phyloP scores from a whole-genome alignment of 768 basidiomycete species.

The Hygrophorus pudorinus region DNA sequence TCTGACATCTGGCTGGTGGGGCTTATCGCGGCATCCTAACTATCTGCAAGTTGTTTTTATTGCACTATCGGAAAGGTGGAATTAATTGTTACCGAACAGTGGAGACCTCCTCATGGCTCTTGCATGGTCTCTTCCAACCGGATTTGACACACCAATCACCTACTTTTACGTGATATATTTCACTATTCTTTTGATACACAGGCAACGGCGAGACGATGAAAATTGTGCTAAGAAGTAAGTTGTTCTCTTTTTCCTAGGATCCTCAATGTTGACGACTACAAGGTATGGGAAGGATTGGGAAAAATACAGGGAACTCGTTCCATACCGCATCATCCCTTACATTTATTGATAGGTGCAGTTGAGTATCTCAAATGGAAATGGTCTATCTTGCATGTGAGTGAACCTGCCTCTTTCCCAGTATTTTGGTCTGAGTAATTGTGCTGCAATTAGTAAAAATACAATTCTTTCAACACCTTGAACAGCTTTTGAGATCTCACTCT shows the following conservation, averaged over 20 bases:
- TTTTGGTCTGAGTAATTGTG: no score
- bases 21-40: slow-evolving; percentile 85
- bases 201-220: slow-evolving; percentile 88
- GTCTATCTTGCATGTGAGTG: no score
- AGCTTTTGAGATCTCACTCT: no score
- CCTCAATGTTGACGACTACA: neutral
- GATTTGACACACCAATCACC: slow-evolving; percentile 86
- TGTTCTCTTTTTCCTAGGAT: neutral
- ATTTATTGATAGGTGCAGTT: slow-evolving; percentile 33
- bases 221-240: slow-evolving; percentile 80
- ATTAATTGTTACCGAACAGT: slow-evolving; percentile 23
- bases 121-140: slow-evolving; percentile 91
- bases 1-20: slow-evolving; percentile 97
- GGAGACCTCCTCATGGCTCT: slow-evolving; percentile 84
- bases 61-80: neutral
- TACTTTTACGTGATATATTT: slow-evolving; percentile 95
- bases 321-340: slow-evolving; percentile 65
- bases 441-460: no score
- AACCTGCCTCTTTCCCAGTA: no score
- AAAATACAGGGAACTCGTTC: slow-evolving; percentile 64
- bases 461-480: no score
- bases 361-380: no score
- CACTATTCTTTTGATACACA: slow-evolving; percentile 77
- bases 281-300: slow-evolving; percentile 89
- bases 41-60: slow-evolving; percentile 54